Evolutionary conservation across 2,329 filamentous ascomycete species (phyloP).

Genomic region (Chaetomiaceae sp.): DNA sequence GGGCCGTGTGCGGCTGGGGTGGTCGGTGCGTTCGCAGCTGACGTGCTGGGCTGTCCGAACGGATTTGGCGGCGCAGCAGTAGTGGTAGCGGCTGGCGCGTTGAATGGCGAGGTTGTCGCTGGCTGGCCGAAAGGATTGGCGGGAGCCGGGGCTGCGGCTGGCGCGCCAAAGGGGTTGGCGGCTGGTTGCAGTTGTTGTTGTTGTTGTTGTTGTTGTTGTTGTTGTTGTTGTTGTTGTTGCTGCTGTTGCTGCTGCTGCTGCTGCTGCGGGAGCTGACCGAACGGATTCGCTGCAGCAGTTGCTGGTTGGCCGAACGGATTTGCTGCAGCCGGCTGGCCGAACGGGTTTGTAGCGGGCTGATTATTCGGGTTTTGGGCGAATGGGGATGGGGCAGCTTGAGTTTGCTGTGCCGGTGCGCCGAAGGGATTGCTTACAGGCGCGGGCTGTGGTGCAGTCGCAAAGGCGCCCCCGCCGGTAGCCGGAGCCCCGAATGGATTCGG

Average conservation of each 20-base stretch:
- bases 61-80: background rate
- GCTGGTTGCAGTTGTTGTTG: slow-evolving; percentile 5
- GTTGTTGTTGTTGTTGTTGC: slow-evolving; percentile 17
- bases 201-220: slow-evolving; percentile 9
- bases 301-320: slow-evolving; percentile 29
- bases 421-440: slow-evolving; percentile 29
- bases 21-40: background rate
- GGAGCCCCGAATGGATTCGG: slow-evolving; percentile 33
- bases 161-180: slow-evolving; percentile 14
- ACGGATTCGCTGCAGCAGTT: slow-evolving; percentile 18
- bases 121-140: slow-evolving; percentile 30
- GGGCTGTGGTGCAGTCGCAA: slow-evolving; percentile 18
- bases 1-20: background rate
- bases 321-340: slow-evolving; percentile 30
- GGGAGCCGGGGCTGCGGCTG: slow-evolving; percentile 6
- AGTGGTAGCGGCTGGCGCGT: background rate
- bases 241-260: slow-evolving; percentile 8
- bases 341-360: slow-evolving; percentile 28
- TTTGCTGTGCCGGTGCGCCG: slow-evolving; percentile 22
- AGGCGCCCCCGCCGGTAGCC: slow-evolving; percentile 30
- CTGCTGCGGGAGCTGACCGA: slow-evolving; percentile 19
- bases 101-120: slow-evolving; percentile 17
- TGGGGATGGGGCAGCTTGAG: slow-evolving; percentile 20
- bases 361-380: slow-evolving; percentile 28
- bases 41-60: slow-evolving; percentile 20